Evolutionary conservation across 31 red algal species (phyloP).

Genomic region (Asparagopsis taxiformis): DNA sequence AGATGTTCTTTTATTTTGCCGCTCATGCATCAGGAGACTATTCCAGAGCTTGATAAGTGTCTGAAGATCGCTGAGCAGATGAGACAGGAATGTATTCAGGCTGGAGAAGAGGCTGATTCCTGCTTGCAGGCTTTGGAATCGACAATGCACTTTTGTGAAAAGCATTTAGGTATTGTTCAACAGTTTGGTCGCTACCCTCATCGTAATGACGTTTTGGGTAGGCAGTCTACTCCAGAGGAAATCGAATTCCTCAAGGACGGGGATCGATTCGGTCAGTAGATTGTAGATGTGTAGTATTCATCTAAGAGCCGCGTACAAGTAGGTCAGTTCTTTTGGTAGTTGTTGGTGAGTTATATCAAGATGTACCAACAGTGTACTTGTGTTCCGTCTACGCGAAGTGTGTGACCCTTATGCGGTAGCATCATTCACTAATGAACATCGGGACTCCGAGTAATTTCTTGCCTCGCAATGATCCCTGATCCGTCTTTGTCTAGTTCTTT

Average conservation of each 20-base stretch:
- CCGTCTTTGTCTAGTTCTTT: slow-evolving; percentile 28
- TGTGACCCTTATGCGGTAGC: too few species aligned
- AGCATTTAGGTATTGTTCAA: slow-evolving; percentile 57
- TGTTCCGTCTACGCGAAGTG: too few species aligned
- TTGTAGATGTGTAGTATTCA: too few species aligned
- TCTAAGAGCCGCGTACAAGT: too few species aligned
- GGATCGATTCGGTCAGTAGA: slow-evolving; percentile 50
- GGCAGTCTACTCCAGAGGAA: slow-evolving; percentile 69
- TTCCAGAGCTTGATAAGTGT: slow-evolving; percentile 38
- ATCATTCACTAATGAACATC: too few species aligned
- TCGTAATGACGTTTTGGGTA: slow-evolving; percentile 65
- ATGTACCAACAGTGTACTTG: too few species aligned
- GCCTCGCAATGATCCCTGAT: slow-evolving; percentile 15
- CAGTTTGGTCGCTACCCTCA: slow-evolving; percentile 73
- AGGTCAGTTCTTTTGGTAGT: too few species aligned
- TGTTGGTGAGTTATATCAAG: not conserved
- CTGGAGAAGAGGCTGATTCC: slow-evolving; percentile 25
- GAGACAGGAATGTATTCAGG: slow-evolving; percentile 30
- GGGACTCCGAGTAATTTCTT: slow-evolving; percentile 11
- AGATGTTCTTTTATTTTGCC: slow-evolving; percentile 69
- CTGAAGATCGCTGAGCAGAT: slow-evolving; percentile 36
- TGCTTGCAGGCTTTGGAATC: not conserved
- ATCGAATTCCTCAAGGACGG: slow-evolving; percentile 33
- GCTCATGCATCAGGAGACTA: slow-evolving; percentile 74
- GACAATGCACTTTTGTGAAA: slow-evolving; percentile 26